Evolutionary conservation across 306 rosid genomes (phyloP).

Genomic region (Rubus idaeus): DNA sequence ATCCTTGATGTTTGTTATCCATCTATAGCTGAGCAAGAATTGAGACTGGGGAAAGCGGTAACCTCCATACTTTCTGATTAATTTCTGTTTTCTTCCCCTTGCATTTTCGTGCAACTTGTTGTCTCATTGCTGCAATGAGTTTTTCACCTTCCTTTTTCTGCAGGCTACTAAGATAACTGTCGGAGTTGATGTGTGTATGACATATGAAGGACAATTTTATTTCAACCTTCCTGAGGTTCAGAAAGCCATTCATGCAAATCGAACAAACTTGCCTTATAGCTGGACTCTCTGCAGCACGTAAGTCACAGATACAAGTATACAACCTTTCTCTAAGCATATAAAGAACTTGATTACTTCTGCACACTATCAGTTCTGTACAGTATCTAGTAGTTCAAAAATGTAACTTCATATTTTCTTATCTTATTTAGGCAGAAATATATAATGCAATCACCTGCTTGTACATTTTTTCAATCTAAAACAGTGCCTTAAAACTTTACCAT

Average conservation of each 20-base stretch:
- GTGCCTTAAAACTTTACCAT: background rate
- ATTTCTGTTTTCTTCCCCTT: background rate
- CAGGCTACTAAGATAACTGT: slow-evolving; percentile 76
- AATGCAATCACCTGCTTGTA: background rate
- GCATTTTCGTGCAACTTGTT: background rate
- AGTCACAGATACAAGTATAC: slow-evolving; percentile 15
- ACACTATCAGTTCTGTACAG: too few species aligned
- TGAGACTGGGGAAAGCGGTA: slow-evolving; percentile 67
- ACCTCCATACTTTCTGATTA: background rate
- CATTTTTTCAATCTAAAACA: background rate
- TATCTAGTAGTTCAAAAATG: too few species aligned
- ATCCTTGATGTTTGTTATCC: slow-evolving; percentile 86
- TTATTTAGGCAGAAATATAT: background rate
- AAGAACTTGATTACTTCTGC: too few species aligned
- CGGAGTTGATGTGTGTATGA: slow-evolving; percentile 83
- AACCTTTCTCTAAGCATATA: too few species aligned
- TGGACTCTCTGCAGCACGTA: slow-evolving; percentile 80
- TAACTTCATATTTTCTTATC: background rate
- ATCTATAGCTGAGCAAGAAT: slow-evolving; percentile 73
- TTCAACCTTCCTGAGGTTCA: slow-evolving; percentile 85
- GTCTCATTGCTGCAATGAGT: background rate
- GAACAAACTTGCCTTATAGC: slow-evolving; percentile 61
- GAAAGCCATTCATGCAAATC: slow-evolving; percentile 85
- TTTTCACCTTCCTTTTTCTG: slow-evolving; percentile 10
- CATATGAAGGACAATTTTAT: slow-evolving; percentile 50